A percentile compares a stretch with the other conserved stretches of the same genome.
These are phyloP conservation scores for Tritrichomonas musculus DNA, from an alignment of 208 protist genomes.

Conservation along the genomic window DNA sequence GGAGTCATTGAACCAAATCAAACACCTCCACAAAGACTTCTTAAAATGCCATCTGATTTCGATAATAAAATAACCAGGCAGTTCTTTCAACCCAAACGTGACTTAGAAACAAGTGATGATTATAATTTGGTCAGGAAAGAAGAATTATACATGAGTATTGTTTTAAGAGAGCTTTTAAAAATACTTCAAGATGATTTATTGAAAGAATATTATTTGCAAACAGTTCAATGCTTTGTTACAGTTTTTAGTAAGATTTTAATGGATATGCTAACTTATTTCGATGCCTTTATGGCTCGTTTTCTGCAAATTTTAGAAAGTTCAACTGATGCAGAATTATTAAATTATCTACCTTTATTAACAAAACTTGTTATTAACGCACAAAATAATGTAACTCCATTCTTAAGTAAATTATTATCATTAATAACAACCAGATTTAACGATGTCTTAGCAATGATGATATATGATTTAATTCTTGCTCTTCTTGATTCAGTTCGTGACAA, in stretches of 20 bases:
- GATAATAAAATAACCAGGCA: neutral
- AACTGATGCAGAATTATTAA: neutral
- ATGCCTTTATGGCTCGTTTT: neutral
- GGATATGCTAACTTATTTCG: neutral
- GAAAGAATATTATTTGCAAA: neutral
- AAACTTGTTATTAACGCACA: neutral
- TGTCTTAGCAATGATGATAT: no score
- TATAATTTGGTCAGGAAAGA: neutral
- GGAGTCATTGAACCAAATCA: slow-evolving; percentile 1
- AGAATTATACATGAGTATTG: neutral
- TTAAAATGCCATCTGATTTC: neutral
- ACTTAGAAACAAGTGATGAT: neutral
- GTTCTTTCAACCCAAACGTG: neutral
- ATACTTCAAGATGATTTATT: neutral
- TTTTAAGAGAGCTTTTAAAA: neutral
- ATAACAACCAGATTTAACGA: no score
- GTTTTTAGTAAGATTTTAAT: neutral
- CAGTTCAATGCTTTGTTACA: neutral
- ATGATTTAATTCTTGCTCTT: neutral
- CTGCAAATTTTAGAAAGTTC: neutral
- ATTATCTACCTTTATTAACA: neutral
- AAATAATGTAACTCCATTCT: slow-evolving; percentile 1
- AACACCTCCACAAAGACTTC: neutral
- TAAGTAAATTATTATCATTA: no score
- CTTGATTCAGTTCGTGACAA: neutral